Base-by-base conservation (phyloP, 2,329 filamentous ascomycete species). In the Penicillium sclerotiorum region DNA sequence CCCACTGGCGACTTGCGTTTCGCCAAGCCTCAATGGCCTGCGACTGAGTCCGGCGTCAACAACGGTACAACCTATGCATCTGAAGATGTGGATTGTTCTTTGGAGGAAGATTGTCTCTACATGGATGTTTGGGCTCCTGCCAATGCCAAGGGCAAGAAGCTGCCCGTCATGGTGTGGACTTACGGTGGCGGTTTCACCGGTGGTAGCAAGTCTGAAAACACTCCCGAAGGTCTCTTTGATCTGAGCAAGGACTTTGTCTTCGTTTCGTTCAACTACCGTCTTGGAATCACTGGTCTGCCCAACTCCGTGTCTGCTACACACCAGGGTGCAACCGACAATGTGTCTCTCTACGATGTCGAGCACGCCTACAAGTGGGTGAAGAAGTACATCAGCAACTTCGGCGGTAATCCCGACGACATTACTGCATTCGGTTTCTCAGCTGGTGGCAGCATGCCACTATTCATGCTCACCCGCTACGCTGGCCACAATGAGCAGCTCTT, bases 191-290 rank as follows among this genome's bases (percentile, higher is more conserved):
- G 65, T 1, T 57, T 57, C 21, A 55, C 52, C 25, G 45, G 47
- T n/a, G 55, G 55, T 17, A 50, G 49, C 50, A 71, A 71, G 49
- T 61, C 59, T 8, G 32, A 69, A 37, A 65, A 65, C 32, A 69
- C 66, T 8, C 69, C 68, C 0, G 66, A 71, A 51, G 68, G 69
- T 21, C 49, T 55, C 8, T 57, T 70, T 48, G 58, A 67, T 40
- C 38, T 70, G 25, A 62, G 48, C 39, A 67, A 53, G 18, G 61
- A 63, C 2, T 66, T 68, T n/a, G 45, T 69, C 23, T 69, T 61
- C 33, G 67, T 71, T 9, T 57, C 61, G 0, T 64, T 69, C 48
- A 72, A 73, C 56, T 70, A 69, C 55, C 63, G 66, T 8, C 56
- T 70, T 63, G 25, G 25, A 27, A 27, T 27, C 25, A 27, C 25